A percentile compares a stretch with the other conserved stretches of the same genome.
phyloP scores from a whole-genome alignment of 108 stramenopile genomes.

The Skeletonema marinoi region DNA sequence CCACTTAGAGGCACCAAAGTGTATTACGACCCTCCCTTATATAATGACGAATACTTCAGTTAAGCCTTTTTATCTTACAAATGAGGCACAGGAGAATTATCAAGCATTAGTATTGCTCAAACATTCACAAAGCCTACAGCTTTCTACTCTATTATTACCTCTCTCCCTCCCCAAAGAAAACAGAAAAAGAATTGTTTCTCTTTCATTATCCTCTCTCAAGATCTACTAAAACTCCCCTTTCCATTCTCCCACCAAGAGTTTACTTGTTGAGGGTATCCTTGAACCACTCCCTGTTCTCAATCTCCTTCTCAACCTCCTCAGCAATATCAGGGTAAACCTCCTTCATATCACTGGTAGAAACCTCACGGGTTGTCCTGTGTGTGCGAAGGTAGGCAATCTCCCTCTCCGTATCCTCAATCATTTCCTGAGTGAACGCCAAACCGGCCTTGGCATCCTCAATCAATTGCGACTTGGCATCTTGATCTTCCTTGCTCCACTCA shows the following conservation, averaged over 20 bases:
- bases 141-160: conserved; percentile 5
- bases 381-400: conserved; percentile 72
- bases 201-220: background rate
- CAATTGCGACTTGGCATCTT: conserved; percentile 65
- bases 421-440: conserved; percentile 58
- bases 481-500: conserved; percentile 74
- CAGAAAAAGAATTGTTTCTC: background rate
- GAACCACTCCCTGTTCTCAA: conserved; percentile 91
- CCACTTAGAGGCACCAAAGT: background rate
- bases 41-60: background rate
- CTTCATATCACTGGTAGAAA: conserved; percentile 72
- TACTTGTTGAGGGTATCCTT: conserved; percentile 69
- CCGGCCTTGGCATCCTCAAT: conserved; percentile 79
- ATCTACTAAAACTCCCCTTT: background rate
- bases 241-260: background rate
- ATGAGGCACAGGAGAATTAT: background rate
- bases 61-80: conserved; percentile 5
- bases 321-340: conserved; percentile 88
- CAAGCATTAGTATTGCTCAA: background rate
- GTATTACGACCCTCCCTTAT: background rate
- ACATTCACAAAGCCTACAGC: background rate
- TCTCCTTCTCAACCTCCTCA: conserved; percentile 85
- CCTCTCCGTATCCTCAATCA: conserved; percentile 60
- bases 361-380: conserved; percentile 75
- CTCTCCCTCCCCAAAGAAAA: background rate